Base-by-base conservation (phyloP, 1,284 basidiomycete genomes). In the Naganishia cerealis region DNA sequence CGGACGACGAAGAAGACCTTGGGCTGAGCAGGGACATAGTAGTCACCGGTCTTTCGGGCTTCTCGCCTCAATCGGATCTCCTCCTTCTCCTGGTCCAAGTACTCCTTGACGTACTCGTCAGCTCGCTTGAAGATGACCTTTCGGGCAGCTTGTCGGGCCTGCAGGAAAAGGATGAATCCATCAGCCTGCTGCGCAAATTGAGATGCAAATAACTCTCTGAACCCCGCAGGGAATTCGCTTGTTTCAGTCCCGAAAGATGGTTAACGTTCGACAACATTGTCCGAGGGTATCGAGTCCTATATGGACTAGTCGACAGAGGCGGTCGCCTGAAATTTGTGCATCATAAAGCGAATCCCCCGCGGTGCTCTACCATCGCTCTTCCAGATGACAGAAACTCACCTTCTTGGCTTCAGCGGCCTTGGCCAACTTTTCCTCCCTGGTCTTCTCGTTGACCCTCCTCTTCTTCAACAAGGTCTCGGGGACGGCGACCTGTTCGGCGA, bases 391-490 rank as follows among this genome's bases (percentile, higher is more conserved):
- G 46, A 24, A 33, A 50, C 88, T 80, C 81, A 98, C 95, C 91
- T 97, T 98, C 81, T 91, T 90, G 76, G 91, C 90, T 79, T 91
- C 91, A 63, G 85, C 81, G 43, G 91, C 91, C 73, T 91, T 90
- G 74, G 86, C 87, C 77, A 94, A 85, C 81, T 92, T 93, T 82
- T 97, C 94, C 86, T 97, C 94, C 77, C 94, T 88, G 73, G 90
- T 90, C 87, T 97, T 96, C 85, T 94, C 93, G 81, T 90, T 96
- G 83, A 94, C 89, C 86, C 96, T 95, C 84, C 96, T 88, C 87
- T 98, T 99, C 87, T 96, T 96, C 85, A 97, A 91, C 85, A 96
- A 88, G 79, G 94, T 96, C 88, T 96, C 94, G 82, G 94, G 94
- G 83, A 95, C 92, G 86, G 94, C 90, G 80, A 94, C 75, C 75